These are phyloP conservation scores for Phaeosphaeria sp. DNA, from an alignment of 2,329 filamentous ascomycete genomes.

Conservation along the genomic window DNA sequence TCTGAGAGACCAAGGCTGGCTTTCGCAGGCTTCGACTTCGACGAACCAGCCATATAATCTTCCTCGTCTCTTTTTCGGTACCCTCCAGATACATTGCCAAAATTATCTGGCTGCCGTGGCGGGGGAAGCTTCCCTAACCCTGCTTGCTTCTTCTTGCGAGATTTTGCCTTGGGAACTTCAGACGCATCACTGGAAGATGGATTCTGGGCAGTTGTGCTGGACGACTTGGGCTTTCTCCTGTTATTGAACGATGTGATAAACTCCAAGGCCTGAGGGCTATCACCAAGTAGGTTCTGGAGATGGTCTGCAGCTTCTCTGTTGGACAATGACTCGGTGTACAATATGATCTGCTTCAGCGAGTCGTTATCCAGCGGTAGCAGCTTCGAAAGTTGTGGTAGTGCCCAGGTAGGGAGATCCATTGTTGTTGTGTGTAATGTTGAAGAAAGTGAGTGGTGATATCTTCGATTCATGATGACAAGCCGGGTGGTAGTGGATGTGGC, in stretches of 20 bases:
- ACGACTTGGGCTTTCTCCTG: constrained; percentile 54
- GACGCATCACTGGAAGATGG: constrained; percentile 28
- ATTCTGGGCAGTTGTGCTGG: constrained; percentile 20
- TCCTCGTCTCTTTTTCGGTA: constrained; percentile 79
- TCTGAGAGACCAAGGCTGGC: constrained; percentile 57
- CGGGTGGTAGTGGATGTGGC: constrained; percentile 23
- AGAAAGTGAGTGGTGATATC: constrained; percentile 3
- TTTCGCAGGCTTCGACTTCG: constrained; percentile 49
- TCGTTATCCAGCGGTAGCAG: constrained; percentile 86
- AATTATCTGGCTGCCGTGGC: constrained; percentile 60
- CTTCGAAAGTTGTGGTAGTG: constrained; percentile 74
- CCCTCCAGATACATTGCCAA: constrained; percentile 69
- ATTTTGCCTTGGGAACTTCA: constrained; percentile 43
- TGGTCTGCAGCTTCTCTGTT: constrained; percentile 81
- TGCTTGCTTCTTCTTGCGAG: constrained; percentile 52
- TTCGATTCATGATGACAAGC: constrained; percentile 25
- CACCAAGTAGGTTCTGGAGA: constrained; percentile 86
- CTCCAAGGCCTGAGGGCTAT: constrained; percentile 76
- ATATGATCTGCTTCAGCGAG: constrained; percentile 82
- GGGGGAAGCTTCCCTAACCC: constrained; percentile 49
- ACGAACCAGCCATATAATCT: constrained; percentile 70
- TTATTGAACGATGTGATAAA: constrained; percentile 80
- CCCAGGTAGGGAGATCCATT: constrained; percentile 61
- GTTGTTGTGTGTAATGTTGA: constrained; percentile 1
- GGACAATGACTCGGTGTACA: constrained; percentile 79